Base-by-base conservation (phyloP, 352 stramenopile species). In the Pythium sukuiense region DNA sequence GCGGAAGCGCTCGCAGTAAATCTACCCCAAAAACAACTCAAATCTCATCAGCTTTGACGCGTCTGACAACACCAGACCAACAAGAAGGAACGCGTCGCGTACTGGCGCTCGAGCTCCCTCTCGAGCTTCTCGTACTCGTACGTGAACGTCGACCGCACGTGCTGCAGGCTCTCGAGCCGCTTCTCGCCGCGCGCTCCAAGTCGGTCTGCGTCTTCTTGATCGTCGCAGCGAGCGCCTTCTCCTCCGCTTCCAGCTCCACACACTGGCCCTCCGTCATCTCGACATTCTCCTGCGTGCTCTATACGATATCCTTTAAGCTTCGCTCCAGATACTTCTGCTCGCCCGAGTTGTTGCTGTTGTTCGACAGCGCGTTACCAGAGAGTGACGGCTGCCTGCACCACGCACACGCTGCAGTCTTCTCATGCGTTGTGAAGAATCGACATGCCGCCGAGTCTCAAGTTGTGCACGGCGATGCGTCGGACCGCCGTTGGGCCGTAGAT, bases 61-160 rank as follows among this genome's bases (percentile, higher is more conserved):
- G n/a, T n/a, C n/a, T n/a, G n/a, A n/a, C n/a, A n/a, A n/a, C n/a
- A n/a, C n/a, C n/a, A n/a, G n/a, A 20, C 16, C 2, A 20, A 33
- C 33, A 52, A 2, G 3, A 8, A 35, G 29, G 18, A 16, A 74
- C 76, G 33, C 33, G 93, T 80, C 30, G 96, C 91, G 66, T 99
- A 99, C 73, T 98, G 93, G 6, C 92, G 85, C 76, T 98, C 87
- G 41, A 99, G 84, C 60, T 99, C 97, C 48, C 93, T 89, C 78
- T 99, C 96, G 18, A 99, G 85, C 77, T 98, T 97, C 63, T 99
- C 96, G 61, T 98, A 98, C 75, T 99, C 97, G 76, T 99, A 96
- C 90, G 98, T 98, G 67, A 98, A 99, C 35, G 95, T 87, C 39
- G 96, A 95, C 3, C 95, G 80, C 61, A 99, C 92, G 63, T 94